These are phyloP conservation scores for Pythium sukuiense DNA, from an alignment of 352 stramenopile genomes.

Conservation along the genomic window DNA sequence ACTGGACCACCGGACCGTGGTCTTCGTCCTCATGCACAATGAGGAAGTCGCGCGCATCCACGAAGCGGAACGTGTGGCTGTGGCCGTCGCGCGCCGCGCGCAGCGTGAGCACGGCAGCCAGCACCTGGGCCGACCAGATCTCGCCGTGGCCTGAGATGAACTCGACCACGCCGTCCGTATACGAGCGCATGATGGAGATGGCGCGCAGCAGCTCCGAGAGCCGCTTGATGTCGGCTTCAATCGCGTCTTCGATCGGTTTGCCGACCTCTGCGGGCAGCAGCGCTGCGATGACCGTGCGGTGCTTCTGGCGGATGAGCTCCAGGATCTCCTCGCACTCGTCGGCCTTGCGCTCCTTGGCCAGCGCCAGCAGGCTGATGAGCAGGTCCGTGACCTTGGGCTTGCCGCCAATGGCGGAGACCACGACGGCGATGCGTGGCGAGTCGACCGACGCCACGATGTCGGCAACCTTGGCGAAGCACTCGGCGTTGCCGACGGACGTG, in stretches of 20 bases:
- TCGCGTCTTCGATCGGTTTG: conserved; percentile 54
- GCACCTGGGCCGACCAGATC: conserved; percentile 94
- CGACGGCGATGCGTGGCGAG: conserved; percentile 69
- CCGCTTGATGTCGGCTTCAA: conserved; percentile 63
- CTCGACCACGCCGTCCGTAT: conserved; percentile 84
- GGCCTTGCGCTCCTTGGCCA: conserved; percentile 84
- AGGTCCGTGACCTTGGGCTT: conserved; percentile 97
- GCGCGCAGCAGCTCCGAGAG: conserved; percentile 80
- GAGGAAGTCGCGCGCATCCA: conserved; percentile 92
- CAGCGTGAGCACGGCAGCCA: conserved; percentile 76
- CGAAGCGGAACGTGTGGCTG: conserved; percentile 79
- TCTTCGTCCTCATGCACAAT: conserved; percentile 78
- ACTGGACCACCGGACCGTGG: conserved; percentile 77
- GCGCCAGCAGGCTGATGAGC: conserved; percentile 88
- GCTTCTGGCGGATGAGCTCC: conserved; percentile 73
- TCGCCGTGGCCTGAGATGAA: conserved; percentile 96
- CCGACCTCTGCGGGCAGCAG: conserved; percentile 53
- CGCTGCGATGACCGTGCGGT: conserved; percentile 67
- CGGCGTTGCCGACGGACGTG: conserved; percentile 92
- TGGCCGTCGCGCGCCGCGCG: conserved; percentile 46
- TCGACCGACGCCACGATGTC: conserved; percentile 59
- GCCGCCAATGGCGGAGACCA: conserved; percentile 95
- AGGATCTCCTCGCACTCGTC: conserved; percentile 72
- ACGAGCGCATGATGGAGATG: conserved; percentile 89
- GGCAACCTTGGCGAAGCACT: conserved; percentile 88